A percentile compares a stretch with the other conserved stretches of the same genome.
phyloP scores from a whole-genome alignment of 1,284 basidiomycete species.

The Cerrena zonata region DNA sequence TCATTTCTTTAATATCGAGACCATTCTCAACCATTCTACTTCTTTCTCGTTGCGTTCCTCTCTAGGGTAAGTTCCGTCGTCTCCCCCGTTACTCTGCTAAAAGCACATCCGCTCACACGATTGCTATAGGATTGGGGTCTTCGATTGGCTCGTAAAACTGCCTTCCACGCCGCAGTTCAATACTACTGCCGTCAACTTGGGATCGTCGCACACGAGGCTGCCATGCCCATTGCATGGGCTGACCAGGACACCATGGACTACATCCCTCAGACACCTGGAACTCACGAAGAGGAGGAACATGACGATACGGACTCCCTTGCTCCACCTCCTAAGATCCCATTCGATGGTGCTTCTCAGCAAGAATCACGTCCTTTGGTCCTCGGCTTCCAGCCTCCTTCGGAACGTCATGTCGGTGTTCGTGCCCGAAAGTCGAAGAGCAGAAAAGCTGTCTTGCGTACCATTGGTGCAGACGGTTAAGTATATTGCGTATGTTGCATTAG shows the following conservation, averaged over 20 bases:
- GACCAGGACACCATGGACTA: conserved; percentile 34
- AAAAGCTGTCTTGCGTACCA: conserved; percentile 20
- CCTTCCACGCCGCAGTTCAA: conserved; percentile 71
- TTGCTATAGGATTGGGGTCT: conserved; percentile 54
- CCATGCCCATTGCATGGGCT: conserved; percentile 50
- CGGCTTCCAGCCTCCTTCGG: conserved; percentile 20
- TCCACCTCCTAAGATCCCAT: conserved; percentile 3
- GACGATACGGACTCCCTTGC: conserved; percentile 10
- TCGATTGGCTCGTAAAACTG: conserved; percentile 54
- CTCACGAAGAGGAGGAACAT: conserved; percentile 17
- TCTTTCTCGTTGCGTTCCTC: background rate
- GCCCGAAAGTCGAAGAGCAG: conserved; percentile 21
- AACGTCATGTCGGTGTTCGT: conserved; percentile 18
- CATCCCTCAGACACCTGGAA: conserved; percentile 18
- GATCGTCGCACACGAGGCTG: conserved; percentile 53
- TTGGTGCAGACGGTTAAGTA: conserved; percentile 16
- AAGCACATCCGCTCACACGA: background rate
- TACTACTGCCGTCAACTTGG: conserved; percentile 64
- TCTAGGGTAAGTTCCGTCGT: background rate
- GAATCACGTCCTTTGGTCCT: conserved; percentile 8
- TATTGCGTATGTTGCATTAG: no score
- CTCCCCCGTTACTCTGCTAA: background rate
- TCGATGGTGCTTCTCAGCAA: background rate
- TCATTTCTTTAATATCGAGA: background rate
- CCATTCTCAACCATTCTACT: background rate